Conservation (phyloP, 306 rosid species). For the Inga laurina region DNA sequence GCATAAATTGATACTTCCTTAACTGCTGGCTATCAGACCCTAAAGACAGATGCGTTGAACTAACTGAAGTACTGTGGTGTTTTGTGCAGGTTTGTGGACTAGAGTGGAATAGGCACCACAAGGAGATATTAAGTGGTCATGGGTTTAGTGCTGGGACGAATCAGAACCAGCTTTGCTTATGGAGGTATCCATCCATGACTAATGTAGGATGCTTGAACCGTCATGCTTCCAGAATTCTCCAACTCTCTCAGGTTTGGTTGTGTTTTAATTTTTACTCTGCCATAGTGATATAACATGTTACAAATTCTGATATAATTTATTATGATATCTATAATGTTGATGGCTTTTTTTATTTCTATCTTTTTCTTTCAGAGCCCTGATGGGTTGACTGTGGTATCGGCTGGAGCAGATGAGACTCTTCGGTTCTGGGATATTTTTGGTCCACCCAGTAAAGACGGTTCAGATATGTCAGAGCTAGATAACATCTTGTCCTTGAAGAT, state of each 20-base stretch:
- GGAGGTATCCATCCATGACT: constrained; percentile 78
- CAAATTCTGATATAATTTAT: not conserved
- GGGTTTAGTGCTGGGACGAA: constrained; percentile 50
- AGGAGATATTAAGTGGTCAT: constrained; percentile 77
- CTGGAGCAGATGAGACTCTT: constrained; percentile 75
- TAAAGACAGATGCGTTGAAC: not conserved
- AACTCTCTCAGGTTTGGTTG: constrained; percentile 61
- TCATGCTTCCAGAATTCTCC: constrained; percentile 63
- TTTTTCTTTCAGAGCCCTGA: constrained; percentile 69
- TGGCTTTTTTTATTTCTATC: not conserved
- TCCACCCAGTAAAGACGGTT: constrained; percentile 42
- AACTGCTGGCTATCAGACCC: constrained; percentile 1
- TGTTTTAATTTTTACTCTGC: not conserved
- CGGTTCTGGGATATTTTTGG: constrained; percentile 78
- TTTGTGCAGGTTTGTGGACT: constrained; percentile 70
- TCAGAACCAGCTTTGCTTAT: constrained; percentile 61
- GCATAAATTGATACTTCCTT: not conserved
- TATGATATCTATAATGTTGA: not conserved
- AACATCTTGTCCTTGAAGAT: constrained; percentile 56
- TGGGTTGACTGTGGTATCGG: constrained; percentile 73
- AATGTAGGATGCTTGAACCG: constrained; percentile 57
- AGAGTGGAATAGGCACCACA: constrained; percentile 82
- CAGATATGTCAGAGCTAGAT: constrained; percentile 44
- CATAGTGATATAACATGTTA: not conserved
- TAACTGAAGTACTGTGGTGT: constrained; percentile 1